phyloP scores from a whole-genome alignment of 2,329 filamentous ascomycete species.

The Beauveria caledonica region DNA sequence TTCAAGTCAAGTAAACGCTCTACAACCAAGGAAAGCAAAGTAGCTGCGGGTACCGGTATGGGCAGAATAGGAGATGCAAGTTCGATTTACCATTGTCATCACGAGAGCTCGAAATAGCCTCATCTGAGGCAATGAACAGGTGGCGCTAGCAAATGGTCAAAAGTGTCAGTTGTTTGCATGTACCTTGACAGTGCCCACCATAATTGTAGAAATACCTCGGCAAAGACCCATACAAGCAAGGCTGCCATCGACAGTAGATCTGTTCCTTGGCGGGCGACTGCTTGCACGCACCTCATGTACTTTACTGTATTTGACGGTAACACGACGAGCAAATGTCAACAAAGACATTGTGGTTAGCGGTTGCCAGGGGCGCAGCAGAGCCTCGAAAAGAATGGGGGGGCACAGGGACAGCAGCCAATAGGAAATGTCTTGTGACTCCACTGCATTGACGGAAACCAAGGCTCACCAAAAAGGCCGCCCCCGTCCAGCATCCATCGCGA shows the following conservation, averaged over 20 bases:
- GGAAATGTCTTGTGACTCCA: neutral
- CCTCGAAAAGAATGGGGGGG: neutral
- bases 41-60: neutral
- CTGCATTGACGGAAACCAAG: neutral
- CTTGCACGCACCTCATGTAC: too few species aligned
- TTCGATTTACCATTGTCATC: too few species aligned
- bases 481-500: constrained; percentile 6
- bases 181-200: neutral
- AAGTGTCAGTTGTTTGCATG: neutral
- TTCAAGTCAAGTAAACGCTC: neutral
- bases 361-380: constrained; percentile 6
- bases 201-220: neutral
- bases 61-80: neutral
- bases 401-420: neutral
- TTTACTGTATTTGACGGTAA: neutral
- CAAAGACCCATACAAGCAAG: neutral
- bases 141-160: neutral
- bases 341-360: constrained; percentile 8
- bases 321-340: constrained; percentile 5
- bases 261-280: too few species aligned
- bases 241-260: neutral
- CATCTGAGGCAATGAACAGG: neutral
- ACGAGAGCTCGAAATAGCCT: neutral
- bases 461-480: constrained; percentile 1
- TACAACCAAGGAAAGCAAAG: neutral